Evolutionary conservation across 371 early-diverging fungal species (phyloP).

Genomic region (Fennellomyces sp.): DNA sequence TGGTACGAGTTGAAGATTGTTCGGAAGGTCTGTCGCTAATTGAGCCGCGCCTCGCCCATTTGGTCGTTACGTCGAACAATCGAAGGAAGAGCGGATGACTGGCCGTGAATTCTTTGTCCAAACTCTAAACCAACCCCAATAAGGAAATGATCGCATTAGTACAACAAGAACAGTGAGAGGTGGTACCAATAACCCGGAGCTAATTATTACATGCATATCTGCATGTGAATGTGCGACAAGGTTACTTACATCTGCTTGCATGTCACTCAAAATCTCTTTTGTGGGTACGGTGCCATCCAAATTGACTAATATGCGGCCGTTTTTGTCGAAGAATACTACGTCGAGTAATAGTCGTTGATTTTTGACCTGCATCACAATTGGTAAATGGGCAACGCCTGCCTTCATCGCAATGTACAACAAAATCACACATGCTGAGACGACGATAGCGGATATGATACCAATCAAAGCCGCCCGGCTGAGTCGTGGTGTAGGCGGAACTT

Average conservation of each 20-base stretch:
- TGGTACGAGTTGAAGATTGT: slow-evolving; percentile 18
- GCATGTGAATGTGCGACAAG: slow-evolving; percentile 2
- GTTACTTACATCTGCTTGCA: not conserved
- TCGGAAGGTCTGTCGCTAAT: slow-evolving; percentile 11
- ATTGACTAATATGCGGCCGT: slow-evolving; percentile 43
- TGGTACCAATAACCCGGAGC: slow-evolving; percentile 8
- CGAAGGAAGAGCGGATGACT: slow-evolving; percentile 16
- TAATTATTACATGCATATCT: slow-evolving; percentile 6
- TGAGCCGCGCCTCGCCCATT: slow-evolving; percentile 18
- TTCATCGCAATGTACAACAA: slow-evolving; percentile 24
- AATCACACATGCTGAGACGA: slow-evolving; percentile 32
- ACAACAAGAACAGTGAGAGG: not conserved
- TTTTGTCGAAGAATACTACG: slow-evolving; percentile 36
- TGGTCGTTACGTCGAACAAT: slow-evolving; percentile 10
- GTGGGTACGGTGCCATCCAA: slow-evolving; percentile 46
- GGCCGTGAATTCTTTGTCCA: not conserved
- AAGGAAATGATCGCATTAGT: not conserved
- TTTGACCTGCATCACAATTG: slow-evolving; percentile 12
- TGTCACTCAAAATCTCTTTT: slow-evolving; percentile 12
- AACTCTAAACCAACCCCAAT: not conserved
- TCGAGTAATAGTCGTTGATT: slow-evolving; percentile 30
- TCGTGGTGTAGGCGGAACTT: slow-evolving; percentile 21
- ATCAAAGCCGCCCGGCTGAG: slow-evolving; percentile 32
- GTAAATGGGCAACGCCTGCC: slow-evolving; percentile 4
- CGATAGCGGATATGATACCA: slow-evolving; percentile 39